Evolutionary conservation across 441 rosid species (phyloP).

Genomic region (Arabidopsis lyrata): DNA sequence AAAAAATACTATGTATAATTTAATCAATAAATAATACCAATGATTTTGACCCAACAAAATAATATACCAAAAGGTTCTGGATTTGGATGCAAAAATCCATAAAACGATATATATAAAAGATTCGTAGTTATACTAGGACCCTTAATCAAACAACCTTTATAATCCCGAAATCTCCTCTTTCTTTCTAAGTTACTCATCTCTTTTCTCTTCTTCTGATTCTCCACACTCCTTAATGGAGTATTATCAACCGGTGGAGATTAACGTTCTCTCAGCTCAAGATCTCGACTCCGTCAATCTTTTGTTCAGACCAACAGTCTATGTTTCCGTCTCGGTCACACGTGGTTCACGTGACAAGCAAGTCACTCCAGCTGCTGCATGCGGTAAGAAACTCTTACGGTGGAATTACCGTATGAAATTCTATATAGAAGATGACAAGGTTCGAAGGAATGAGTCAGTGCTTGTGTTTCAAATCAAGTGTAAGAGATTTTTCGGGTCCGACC

Average conservation of each 20-base stretch:
- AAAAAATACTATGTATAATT: background rate
- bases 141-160: constrained; percentile 13
- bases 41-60: constrained; percentile 18
- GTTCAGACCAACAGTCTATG: constrained; percentile 39
- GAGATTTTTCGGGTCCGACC: constrained; percentile 22
- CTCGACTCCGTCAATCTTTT: constrained; percentile 38
- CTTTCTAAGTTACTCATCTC: background rate
- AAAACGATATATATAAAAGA: background rate
- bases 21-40: background rate
- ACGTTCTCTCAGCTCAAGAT: constrained; percentile 40
- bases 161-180: constrained; percentile 2
- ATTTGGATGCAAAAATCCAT: constrained; percentile 6
- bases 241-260: constrained; percentile 40
- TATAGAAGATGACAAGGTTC: constrained; percentile 40
- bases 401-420: constrained; percentile 37
- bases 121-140: too few species aligned
- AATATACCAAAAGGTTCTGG: background rate
- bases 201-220: constrained; percentile 4
- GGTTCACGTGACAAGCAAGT: constrained; percentile 43
- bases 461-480: constrained; percentile 40
- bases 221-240: constrained; percentile 29
- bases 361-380: constrained; percentile 34
- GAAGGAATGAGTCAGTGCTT: constrained; percentile 40
- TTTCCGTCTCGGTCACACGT: constrained; percentile 37
- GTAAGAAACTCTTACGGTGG: constrained; percentile 36